These are phyloP conservation scores for Coleophoma crateriformis DNA, from an alignment of 2,329 filamentous ascomycete species.

Conservation along the genomic window DNA sequence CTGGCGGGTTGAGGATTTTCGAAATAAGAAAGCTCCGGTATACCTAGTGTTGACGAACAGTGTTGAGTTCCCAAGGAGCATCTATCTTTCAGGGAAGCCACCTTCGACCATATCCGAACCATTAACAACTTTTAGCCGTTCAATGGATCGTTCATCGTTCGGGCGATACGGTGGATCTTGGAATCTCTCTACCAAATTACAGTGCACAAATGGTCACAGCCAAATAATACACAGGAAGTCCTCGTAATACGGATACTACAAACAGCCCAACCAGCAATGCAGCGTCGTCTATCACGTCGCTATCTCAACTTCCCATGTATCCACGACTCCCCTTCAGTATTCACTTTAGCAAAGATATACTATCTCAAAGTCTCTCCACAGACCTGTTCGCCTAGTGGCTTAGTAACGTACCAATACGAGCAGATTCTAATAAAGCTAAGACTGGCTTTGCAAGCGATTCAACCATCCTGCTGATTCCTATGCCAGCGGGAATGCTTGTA, in stretches of 20 bases:
- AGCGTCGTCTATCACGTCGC: neutral
- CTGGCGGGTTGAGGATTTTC: neutral
- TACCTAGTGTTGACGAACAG: constrained; percentile 5
- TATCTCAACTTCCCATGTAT: constrained; percentile 2
- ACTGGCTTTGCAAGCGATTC: constrained; percentile 5
- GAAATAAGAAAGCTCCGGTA: constrained; percentile 2
- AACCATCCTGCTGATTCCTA: constrained; percentile 1
- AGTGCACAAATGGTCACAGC: neutral
- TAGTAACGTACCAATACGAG: constrained; percentile 3
- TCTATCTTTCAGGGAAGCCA: constrained; percentile 2
- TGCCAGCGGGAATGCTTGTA: neutral
- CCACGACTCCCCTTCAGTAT: constrained; percentile 7
- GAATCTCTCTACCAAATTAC: neutral
- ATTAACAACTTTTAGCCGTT: neutral
- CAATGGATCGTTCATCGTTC: neutral
- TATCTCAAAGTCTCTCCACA: constrained; percentile 2
- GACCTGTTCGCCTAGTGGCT: constrained; percentile 9
- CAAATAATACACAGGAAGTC: neutral
- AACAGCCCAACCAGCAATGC: too few relatives aligned
- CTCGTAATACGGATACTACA: neutral
- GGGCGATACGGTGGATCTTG: neutral
- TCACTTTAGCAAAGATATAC: constrained; percentile 4
- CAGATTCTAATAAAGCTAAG: neutral
- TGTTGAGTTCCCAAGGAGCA: constrained; percentile 2
- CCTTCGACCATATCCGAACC: neutral